Evolutionary conservation across 2,329 filamentous ascomycete genomes (phyloP), one percentile per base, ranked within the genome.

Genomic region (Trichoderma koningii): DNA sequence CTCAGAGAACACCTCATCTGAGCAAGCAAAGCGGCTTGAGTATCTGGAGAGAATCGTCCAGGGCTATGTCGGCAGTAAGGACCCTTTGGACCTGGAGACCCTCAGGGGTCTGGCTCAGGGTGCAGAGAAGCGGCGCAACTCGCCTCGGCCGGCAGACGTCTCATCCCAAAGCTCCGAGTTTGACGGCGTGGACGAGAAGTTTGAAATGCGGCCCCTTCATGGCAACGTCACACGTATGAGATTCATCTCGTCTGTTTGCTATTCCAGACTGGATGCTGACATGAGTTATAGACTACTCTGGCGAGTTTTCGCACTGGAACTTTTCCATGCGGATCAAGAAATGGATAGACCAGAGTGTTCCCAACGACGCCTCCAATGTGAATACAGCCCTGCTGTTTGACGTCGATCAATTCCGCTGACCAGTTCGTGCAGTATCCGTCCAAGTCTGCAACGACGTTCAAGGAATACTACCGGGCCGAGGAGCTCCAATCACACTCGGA

Each of bases 281-380:
- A 55, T 41, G 66, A 38, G 47, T 45, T 5, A 5, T 48, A 83
- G 80, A 83, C 62, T 83, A 82, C 66, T 83, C 81, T 0, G 81
- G 81, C 9, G 81, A 83, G 67, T 82, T 83, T 68, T 83, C 81
- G 4, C 81, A 83, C 64, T 83, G 81, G 79, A 82, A 83, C 67
- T 83, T 83, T 68, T 82, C 81, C 47, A 82, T 81, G 79, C 73
- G 79, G 47, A 77, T 82, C 67, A 82, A 82, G 67, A 76, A 79
- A n/a, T 80, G 79, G 71, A 79, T 83, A n/a, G 78, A 82, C 62
- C 74, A 79, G 56, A 77, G 75, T 65, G 74, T 74, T 7, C 72
- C 73, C 28, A 71, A 71, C 7, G 63, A 66, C 30, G 55, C 60
- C 38, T 72, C 69, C 66, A 73, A 69, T 66, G 74, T 73, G 72